These are phyloP conservation scores for Fraxinus sp. DNA, from an alignment of 305 asterid species.

Conservation along the genomic window DNA sequence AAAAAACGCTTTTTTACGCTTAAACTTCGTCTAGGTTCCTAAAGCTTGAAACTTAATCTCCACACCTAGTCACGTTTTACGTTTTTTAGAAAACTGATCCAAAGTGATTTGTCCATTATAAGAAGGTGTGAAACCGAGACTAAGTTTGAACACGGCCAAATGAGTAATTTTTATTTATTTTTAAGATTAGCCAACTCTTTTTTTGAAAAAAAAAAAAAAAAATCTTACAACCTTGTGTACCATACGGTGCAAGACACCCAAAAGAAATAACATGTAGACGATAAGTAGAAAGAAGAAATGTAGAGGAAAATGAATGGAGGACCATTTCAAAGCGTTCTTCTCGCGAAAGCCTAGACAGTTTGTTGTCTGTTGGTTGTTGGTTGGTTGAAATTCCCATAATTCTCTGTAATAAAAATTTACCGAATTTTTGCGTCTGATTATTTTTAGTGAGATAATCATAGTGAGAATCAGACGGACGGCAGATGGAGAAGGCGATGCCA, in stretches of 20 bases:
- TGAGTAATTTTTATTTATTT: background rate
- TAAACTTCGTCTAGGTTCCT: no score
- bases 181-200: background rate
- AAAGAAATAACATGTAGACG: background rate
- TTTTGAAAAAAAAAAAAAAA: background rate
- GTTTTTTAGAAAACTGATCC: background rate
- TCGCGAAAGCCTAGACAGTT: conserved; percentile 41
- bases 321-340: conserved; percentile 57
- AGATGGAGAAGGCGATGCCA: conserved; percentile 72
- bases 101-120: background rate
- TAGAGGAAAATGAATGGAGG: conserved; percentile 11
- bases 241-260: background rate
- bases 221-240: background rate
- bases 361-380: conserved; percentile 31
- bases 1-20: no score
- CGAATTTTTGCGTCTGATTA: conserved; percentile 32
- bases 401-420: background rate
- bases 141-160: background rate
- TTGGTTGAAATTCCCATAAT: conserved; percentile 30
- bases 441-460: conserved; percentile 35
- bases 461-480: conserved; percentile 31
- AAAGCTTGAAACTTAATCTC: no score
- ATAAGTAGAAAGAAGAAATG: background rate
- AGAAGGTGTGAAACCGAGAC: background rate
- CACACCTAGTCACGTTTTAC: no score